Percentiles rank a stretch among this genome's conserved stretches.
Conservation (phyloP, 768 basidiomycete species). For the Rossbeevera mucosa region DNA sequence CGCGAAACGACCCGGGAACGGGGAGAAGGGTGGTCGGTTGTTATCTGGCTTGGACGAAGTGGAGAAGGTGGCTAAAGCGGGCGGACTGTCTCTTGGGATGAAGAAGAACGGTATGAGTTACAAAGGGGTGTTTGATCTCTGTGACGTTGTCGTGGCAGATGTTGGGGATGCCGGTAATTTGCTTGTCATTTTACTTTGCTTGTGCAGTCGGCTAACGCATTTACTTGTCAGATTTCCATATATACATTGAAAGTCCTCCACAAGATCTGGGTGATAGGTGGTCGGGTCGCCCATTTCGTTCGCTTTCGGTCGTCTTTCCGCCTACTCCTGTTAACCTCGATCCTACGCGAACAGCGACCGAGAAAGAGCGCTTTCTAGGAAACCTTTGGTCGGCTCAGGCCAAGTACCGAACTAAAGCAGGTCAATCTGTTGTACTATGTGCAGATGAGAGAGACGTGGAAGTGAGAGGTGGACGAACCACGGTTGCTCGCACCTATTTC, state of each 20-base stretch:
- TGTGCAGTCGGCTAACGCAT: conserved; percentile 6
- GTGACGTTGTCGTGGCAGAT: conserved; percentile 79
- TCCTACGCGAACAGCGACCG: conserved; percentile 54
- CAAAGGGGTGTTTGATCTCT: conserved; percentile 81
- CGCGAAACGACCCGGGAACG: conserved; percentile 76
- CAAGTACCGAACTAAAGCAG: conserved; percentile 63
- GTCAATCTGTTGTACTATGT: conserved; percentile 68
- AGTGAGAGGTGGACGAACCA: conserved; percentile 53
- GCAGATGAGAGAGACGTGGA: conserved; percentile 77
- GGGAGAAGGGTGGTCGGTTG: conserved; percentile 67
- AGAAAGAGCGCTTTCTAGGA: conserved; percentile 81
- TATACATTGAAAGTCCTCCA: conserved; percentile 81
- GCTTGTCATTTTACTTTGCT: not conserved
- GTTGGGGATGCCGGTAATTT: conserved; percentile 77
- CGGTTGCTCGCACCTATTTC: conserved; percentile 77
- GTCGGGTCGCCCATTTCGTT: conserved; percentile 82
- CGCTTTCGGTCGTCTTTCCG: conserved; percentile 72
- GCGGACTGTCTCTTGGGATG: conserved; percentile 57
- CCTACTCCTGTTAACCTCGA: conserved; percentile 64
- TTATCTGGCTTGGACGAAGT: conserved; percentile 75
- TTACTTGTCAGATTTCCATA: conserved; percentile 63
- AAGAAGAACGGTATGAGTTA: conserved; percentile 80
- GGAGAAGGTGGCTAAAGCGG: conserved; percentile 64
- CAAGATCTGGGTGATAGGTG: conserved; percentile 81
- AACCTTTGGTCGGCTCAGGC: conserved; percentile 90